Percentiles rank a stretch among this genome's conserved stretches.
Evolutionary conservation across 1,284 basidiomycete genomes (phyloP).

Genomic region (Waitea zeae): DNA sequence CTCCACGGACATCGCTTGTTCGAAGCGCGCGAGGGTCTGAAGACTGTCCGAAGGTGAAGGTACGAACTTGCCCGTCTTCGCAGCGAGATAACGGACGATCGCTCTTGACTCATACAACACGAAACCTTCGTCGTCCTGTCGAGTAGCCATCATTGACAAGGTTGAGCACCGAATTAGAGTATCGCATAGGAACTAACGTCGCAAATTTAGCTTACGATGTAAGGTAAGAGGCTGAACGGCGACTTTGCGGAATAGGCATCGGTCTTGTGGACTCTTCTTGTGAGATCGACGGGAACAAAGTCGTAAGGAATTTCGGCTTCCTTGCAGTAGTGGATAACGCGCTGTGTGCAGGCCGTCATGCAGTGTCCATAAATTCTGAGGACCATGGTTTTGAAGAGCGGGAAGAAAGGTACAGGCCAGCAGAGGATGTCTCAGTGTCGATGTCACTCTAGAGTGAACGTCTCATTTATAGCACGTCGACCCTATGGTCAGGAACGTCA

Average conservation of each 20-base stretch:
- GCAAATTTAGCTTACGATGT: conserved; percentile 22
- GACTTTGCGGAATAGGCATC: conserved; percentile 26
- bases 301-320: conserved; percentile 11
- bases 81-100: conserved; percentile 28
- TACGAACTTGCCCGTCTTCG: conserved; percentile 14
- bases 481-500: too few species aligned
- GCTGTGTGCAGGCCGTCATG: conserved; percentile 11
- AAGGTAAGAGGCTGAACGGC: conserved; percentile 53
- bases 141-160: too few species aligned
- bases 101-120: conserved; percentile 32
- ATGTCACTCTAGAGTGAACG: too few species aligned
- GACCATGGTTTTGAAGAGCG: conserved; percentile 7
- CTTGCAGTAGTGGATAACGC: conserved; percentile 10
- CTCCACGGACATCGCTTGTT: conserved; percentile 39
- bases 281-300: conserved; percentile 9
- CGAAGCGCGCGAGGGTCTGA: conserved; percentile 25
- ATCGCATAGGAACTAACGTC: too few species aligned
- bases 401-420: too few species aligned
- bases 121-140: conserved; percentile 26
- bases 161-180: too few species aligned
- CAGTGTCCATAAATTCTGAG: conserved; percentile 8
- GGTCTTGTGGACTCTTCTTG: conserved; percentile 27
- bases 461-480: too few species aligned
- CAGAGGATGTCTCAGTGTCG: too few species aligned
- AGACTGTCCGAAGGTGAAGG: conserved; percentile 18